phyloP scores from a whole-genome alignment of 345 rosid genomes.

The Kandelia obovata region DNA sequence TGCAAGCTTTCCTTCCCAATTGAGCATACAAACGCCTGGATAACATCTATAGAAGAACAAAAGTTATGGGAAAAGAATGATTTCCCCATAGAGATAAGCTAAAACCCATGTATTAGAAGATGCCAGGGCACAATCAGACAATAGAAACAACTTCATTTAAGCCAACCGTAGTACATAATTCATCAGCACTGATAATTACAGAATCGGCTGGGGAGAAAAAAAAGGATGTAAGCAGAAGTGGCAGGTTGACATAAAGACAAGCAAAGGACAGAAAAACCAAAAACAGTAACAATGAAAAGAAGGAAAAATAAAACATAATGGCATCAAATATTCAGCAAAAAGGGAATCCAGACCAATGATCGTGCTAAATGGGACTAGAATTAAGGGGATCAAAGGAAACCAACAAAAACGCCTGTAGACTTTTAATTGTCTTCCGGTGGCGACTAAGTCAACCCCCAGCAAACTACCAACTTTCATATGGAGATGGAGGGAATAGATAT shows the following conservation, averaged over 20 bases:
- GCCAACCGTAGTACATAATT: conserved; percentile 3
- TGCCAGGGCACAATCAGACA: conserved; percentile 11
- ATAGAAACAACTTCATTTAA: background rate
- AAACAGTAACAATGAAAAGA: background rate
- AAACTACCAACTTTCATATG: conserved; percentile 79
- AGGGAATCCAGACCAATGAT: conserved; percentile 17
- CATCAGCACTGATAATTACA: conserved; percentile 1
- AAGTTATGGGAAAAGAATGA: background rate
- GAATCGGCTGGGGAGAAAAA: background rate
- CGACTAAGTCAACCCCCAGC: conserved; percentile 75
- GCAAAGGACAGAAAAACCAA: background rate
- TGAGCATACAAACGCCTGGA: too few relatives aligned
- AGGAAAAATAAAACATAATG: conserved; percentile 2
- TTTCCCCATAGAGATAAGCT: conserved; percentile 9
- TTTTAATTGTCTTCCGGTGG: conserved; percentile 16
- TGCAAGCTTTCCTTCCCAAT: background rate
- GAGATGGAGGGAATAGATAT: conserved; percentile 20
- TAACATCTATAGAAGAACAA: background rate
- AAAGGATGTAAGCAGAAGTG: conserved; percentile 19
- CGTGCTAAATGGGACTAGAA: conserved; percentile 5
- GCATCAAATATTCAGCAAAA: conserved; percentile 13
- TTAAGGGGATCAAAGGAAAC: conserved; percentile 3
- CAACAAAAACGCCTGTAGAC: conserved; percentile 21
- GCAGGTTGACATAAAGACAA: conserved; percentile 22
- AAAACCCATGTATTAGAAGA: background rate